These are phyloP conservation scores for Talaromyces sp. DNA, from an alignment of 2,329 filamentous ascomycete species.

Conservation along the genomic window DNA sequence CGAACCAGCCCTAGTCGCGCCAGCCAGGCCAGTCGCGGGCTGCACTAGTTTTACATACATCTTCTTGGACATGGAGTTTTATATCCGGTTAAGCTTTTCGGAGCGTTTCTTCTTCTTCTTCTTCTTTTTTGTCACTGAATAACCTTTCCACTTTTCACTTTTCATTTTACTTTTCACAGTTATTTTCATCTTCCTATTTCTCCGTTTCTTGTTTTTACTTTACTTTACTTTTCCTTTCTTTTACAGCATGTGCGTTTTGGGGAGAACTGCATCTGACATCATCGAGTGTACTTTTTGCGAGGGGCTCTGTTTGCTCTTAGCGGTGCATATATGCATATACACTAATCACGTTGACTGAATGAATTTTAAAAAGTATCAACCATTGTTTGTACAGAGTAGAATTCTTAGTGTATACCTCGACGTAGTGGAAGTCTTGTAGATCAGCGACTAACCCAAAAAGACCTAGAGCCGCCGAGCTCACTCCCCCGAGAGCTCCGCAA, in stretches of 20 bases:
- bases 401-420: neutral
- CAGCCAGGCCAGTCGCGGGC: conserved; percentile 28
- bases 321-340: neutral
- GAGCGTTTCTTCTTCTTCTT: neutral
- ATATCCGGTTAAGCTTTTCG: neutral
- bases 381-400: neutral
- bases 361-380: neutral
- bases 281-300: neutral
- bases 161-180: neutral
- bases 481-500: neutral
- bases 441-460: neutral
- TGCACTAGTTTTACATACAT: conserved; percentile 20
- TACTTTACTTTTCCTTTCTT: neutral
- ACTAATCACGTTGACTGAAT: neutral
- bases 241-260: neutral
- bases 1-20: conserved; percentile 64
- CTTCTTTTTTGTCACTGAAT: neutral
- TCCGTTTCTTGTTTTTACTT: neutral
- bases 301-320: neutral
- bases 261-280: neutral
- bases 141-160: conserved; percentile 7
- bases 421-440: neutral
- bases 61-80: neutral
- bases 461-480: neutral
- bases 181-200: neutral